A percentile compares a stretch with the other conserved stretches of the same genome.
Evolutionary conservation across 176 grass and related monocot species (phyloP).

Genomic region (Guadua angustifolia): DNA sequence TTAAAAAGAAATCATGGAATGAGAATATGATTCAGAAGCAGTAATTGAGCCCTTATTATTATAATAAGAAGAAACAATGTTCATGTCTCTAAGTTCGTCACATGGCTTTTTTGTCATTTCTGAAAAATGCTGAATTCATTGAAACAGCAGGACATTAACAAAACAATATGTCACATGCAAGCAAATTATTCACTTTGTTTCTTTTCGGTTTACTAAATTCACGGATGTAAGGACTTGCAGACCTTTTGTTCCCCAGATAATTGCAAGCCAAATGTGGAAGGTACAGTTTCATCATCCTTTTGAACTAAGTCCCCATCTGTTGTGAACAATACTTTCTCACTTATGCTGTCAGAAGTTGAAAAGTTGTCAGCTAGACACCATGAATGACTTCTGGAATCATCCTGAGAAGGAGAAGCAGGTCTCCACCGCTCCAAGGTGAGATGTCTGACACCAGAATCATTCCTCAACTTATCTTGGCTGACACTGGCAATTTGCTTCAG

Average conservation of each 20-base stretch:
- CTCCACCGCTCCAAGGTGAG: neutral
- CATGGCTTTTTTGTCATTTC: neutral
- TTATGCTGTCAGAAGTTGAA: conserved; percentile 44
- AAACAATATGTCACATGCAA: conserved; percentile 10
- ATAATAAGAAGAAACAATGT: neutral
- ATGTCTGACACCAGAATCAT: conserved; percentile 34
- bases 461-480: conserved; percentile 29
- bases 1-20: neutral
- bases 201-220: conserved; percentile 25
- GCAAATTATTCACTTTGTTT: conserved; percentile 3
- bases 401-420: conserved; percentile 37
- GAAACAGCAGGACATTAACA: conserved; percentile 1
- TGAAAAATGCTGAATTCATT: conserved; percentile 14
- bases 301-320: conserved; percentile 44
- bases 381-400: conserved; percentile 27
- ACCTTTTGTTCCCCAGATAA: conserved; percentile 55
- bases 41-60: neutral
- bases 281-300: conserved; percentile 26
- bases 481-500: conserved; percentile 36
- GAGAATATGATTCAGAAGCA: neutral
- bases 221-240: conserved; percentile 11
- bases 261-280: conserved; percentile 20
- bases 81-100: neutral
- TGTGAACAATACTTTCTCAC: conserved; percentile 47
- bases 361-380: conserved; percentile 37